Conservation (phyloP, 331 rosid species). For the Malus hybrid region DNA sequence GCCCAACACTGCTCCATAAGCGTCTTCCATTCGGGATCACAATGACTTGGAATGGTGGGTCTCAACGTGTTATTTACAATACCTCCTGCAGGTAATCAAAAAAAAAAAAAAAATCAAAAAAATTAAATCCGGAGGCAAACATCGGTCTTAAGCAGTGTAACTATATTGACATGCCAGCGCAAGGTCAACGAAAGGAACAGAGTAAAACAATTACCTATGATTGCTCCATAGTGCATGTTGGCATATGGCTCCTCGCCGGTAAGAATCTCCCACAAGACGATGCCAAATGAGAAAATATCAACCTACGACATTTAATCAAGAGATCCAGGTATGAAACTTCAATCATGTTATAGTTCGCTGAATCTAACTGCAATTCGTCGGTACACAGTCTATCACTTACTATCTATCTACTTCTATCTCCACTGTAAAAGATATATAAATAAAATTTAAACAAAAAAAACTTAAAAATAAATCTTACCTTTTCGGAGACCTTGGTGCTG, state of each 20-base stretch:
- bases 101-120: not conserved
- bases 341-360: not conserved
- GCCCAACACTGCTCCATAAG: constrained; percentile 99
- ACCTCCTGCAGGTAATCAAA: constrained; percentile 56
- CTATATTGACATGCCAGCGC: not conserved
- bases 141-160: not conserved
- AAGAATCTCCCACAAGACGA: constrained; percentile 19
- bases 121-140: not conserved
- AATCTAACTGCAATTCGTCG: not conserved
- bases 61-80: constrained; percentile 89
- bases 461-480: constrained; percentile 35
- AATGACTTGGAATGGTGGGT: constrained; percentile 71
- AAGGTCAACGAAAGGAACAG: constrained; percentile 1
- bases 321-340: not conserved
- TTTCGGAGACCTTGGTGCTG: constrained; percentile 94
- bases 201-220: constrained; percentile 52
- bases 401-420: not conserved
- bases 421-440: not conserved
- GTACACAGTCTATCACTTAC: not conserved
- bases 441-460: not conserved
- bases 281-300: constrained; percentile 92
- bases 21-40: constrained; percentile 77
- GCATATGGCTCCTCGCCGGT: constrained; percentile 97
- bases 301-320: constrained; percentile 41
- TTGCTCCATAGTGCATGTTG: constrained; percentile 97